These are phyloP conservation scores for Vitis riparia DNA, from an alignment of 164 flowering plant genomes.

Conservation along the genomic window DNA sequence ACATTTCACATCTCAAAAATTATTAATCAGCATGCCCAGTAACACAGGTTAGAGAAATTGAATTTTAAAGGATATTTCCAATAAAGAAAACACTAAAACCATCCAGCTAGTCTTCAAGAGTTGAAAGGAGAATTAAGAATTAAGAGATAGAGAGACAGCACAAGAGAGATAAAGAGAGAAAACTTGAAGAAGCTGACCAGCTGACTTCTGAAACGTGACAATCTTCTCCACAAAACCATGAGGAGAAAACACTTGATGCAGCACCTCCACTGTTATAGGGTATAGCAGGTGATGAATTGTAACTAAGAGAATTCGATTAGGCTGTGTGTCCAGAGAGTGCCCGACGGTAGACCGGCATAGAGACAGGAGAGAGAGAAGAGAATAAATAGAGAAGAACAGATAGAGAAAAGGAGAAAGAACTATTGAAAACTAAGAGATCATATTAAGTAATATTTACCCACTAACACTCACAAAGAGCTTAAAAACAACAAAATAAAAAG, in stretches of 20 bases:
- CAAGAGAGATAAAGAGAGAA: conserved; percentile 36
- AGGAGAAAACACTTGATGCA: conserved; percentile 99
- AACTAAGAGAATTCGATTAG: conserved; percentile 96
- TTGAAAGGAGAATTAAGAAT: conserved; percentile 12
- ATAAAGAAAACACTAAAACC: not conserved
- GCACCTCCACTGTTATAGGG: conserved; percentile 99
- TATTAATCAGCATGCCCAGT: not conserved
- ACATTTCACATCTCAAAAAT: conserved; percentile 1
- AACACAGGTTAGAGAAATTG: not conserved
- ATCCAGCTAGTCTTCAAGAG: conserved; percentile 12
- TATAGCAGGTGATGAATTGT: conserved; percentile 97
- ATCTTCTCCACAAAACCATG: conserved; percentile 99
- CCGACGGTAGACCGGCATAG: conserved; percentile 65
- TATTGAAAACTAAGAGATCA: conserved; percentile 11
- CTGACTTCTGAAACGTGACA: conserved; percentile 99
- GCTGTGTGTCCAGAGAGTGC: conserved; percentile 75
- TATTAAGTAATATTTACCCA: not conserved
- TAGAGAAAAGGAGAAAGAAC: conserved; percentile 33
- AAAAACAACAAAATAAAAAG: not conserved
- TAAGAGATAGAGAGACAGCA: conserved; percentile 11
- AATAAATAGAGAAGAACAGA: conserved; percentile 62
- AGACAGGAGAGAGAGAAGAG: conserved; percentile 62
- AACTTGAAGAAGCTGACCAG: conserved; percentile 92
- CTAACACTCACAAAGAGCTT: not conserved
- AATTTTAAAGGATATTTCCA: not conserved